Evolutionary conservation across 805 yeast species (phyloP).

Genomic region (Starmerella bombi): DNA sequence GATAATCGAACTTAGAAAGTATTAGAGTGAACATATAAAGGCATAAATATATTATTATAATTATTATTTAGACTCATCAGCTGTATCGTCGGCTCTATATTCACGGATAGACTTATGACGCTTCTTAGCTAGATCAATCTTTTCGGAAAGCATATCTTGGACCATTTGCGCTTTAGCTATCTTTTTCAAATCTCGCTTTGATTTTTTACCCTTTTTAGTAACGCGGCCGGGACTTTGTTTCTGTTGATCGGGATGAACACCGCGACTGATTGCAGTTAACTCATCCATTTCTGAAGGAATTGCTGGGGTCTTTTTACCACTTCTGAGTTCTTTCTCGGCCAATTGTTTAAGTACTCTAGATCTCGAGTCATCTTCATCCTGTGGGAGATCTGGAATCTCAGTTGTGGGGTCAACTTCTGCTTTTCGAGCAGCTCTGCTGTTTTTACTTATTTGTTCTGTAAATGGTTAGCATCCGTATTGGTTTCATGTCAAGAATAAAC

Average conservation of each 20-base stretch:
- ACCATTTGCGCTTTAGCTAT: conserved; percentile 19
- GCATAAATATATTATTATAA: too few species aligned
- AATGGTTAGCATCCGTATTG: conserved; percentile 1
- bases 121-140: conserved; percentile 22
- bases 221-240: background rate
- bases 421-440: conserved; percentile 20
- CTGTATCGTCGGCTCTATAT: conserved; percentile 18
- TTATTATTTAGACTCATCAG: too few species aligned
- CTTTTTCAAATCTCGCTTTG: conserved; percentile 15
- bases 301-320: background rate
- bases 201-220: conserved; percentile 5
- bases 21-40: too few species aligned
- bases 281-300: conserved; percentile 11
- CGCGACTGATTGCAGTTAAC: conserved; percentile 11
- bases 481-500: too few species aligned
- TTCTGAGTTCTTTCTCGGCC: conserved; percentile 14
- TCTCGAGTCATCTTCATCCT: conserved; percentile 8
- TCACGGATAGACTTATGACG: conserved; percentile 20
- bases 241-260: conserved; percentile 10
- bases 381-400: background rate
- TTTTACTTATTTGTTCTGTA: conserved; percentile 11
- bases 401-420: background rate
- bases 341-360: conserved; percentile 14
- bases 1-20: too few species aligned
- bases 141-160: conserved; percentile 22